Evolutionary conservation across 176 grass and related monocot genomes (phyloP), one percentile per base, ranked within the genome.

Genomic region (Phoenix dactylifera): DNA sequence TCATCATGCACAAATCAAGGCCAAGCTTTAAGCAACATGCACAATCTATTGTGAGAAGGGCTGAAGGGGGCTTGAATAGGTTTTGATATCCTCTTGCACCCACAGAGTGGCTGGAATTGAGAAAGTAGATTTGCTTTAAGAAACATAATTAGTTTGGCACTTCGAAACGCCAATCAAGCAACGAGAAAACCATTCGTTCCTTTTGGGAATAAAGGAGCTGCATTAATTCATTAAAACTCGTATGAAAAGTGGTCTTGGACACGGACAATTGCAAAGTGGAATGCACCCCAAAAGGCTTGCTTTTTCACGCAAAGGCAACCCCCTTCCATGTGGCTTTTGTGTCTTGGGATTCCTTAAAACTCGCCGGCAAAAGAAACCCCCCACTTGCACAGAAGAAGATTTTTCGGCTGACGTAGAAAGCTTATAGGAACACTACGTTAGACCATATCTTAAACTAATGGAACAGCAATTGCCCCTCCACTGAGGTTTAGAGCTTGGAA

Each of bases 81-180:
- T 12, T 14, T 44, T 44, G 10, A 44, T 44, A 44, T 44, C 35
- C 35, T 44, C 35, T 44, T 44, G 35, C 9, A 44, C 35, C 9
- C 7, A 44, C 10, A 3, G 35, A 44, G 35, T 44, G 35, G 35
- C 9, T 6, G 35, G 35, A 70, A 73, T 67, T 24, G 60, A 67
- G 74, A 82, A 76, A 82, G 74, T 76, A 71, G 65, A 28, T n/a
- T 77, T 69, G 54, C 74, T 77, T 69, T 76, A 26, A 16, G 57
- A 59, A 26, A 17, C 15, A 26, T 29, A 17, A 59, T 16, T 59
- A 28, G 5, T 29, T 28, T 74, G 77, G 83, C 74, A 70, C 76
- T 82, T 94, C 69, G 81, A 79, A 72, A 79, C 77, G 72, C 71
- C 79, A 77, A 86, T 80, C 76, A 83, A 85, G 77, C 66, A 84